Percentiles rank a stretch among this genome's conserved stretches.
Evolutionary conservation across 345 rosid genomes (phyloP).

Genomic region (Rhodomyrtus tomentosa): DNA sequence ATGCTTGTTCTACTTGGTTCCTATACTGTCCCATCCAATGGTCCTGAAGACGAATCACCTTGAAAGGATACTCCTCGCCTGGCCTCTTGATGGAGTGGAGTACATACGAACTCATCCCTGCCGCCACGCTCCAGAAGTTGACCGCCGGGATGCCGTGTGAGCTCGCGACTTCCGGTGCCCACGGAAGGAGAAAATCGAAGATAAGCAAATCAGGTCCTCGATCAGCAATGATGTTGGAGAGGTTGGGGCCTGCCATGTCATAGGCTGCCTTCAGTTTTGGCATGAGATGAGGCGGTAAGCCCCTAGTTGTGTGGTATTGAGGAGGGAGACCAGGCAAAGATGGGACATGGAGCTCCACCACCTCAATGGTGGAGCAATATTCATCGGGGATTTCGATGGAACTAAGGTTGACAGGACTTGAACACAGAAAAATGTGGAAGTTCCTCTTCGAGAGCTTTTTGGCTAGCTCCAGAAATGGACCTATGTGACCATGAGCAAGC

Average conservation of each 20-base stretch:
- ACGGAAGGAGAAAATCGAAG: conserved; percentile 22
- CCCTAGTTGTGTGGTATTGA: conserved; percentile 30
- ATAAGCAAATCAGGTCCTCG: conserved; percentile 15
- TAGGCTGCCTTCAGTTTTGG: conserved; percentile 12
- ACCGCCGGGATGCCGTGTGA: conserved; percentile 13
- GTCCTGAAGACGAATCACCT: not conserved
- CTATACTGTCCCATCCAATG: not conserved
- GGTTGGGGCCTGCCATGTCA: conserved; percentile 11
- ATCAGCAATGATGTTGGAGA: conserved; percentile 3
- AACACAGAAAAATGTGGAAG: conserved; percentile 18
- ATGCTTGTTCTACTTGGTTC: not conserved
- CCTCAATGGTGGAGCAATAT: conserved; percentile 2
- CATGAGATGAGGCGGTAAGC: conserved; percentile 23
- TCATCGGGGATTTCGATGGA: conserved; percentile 1
- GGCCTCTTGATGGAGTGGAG: not conserved
- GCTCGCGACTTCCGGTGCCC: conserved; percentile 17
- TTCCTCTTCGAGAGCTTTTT: conserved; percentile 16
- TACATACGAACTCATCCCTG: not conserved
- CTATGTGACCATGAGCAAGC: conserved; percentile 39
- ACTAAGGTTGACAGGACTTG: conserved; percentile 16
- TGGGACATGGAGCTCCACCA: conserved; percentile 24
- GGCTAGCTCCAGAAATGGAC: conserved; percentile 32
- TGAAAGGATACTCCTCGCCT: conserved; percentile 4
- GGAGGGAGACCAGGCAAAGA: conserved; percentile 31
- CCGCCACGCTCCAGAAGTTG: not conserved